A percentile compares a stretch with the other conserved stretches of the same genome.
Evolutionary conservation across 257 asterid genomes (phyloP).

Genomic region (Capsicum chinense): DNA sequence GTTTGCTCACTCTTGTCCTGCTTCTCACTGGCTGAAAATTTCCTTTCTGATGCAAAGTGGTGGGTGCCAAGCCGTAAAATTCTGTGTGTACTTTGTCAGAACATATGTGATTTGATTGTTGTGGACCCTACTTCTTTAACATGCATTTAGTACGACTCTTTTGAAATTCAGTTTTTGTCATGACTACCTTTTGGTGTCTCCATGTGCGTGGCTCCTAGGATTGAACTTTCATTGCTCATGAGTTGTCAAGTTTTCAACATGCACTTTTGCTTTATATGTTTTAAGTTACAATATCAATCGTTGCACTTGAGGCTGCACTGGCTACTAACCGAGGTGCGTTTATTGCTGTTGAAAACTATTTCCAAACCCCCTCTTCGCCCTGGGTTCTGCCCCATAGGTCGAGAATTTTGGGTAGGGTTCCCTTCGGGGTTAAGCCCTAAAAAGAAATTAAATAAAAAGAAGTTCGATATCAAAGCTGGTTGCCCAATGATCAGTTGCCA

Average conservation of each 20-base stretch:
- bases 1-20: neutral
- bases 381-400: neutral
- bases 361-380: neutral
- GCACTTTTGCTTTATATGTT: neutral
- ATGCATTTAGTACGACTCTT: neutral
- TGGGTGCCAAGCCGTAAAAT: neutral
- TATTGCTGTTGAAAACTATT: neutral
- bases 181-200: neutral
- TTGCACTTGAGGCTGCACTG: neutral
- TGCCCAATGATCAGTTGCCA: neutral
- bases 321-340: neutral
- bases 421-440: neutral
- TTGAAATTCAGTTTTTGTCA: neutral
- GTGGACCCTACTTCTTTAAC: neutral
- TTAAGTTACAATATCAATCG: neutral
- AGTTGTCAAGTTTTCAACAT: neutral
- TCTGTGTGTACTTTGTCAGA: neutral
- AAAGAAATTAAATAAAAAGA: neutral
- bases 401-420: neutral
- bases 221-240: neutral
- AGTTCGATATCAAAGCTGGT: neutral
- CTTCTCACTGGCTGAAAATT: neutral
- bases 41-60: neutral
- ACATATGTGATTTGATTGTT: neutral
- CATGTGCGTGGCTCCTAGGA: neutral